Conservation (phyloP, 495 filamentous ascomycete genomes). For the Hypoxylon rickii region DNA sequence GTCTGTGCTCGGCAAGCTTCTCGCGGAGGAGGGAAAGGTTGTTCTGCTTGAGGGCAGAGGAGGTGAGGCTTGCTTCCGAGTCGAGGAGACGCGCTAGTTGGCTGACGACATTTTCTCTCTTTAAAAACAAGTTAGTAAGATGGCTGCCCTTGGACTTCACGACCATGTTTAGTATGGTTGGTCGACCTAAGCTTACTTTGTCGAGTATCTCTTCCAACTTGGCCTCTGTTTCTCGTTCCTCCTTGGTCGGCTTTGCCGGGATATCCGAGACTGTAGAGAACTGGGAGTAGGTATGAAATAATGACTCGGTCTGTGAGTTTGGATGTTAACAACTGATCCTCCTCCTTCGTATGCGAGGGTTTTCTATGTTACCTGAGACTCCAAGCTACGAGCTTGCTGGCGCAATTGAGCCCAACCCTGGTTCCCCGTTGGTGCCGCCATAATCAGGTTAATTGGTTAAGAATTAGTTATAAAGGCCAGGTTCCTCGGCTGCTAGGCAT, state of each 20-base stretch:
- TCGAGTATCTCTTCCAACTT: slow-evolving; percentile 86
- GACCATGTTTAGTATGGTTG: background rate
- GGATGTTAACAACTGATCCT: slow-evolving; percentile 5
- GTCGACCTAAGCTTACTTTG: slow-evolving; percentile 52
- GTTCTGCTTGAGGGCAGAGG: slow-evolving; percentile 91
- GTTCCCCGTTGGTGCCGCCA: slow-evolving; percentile 75
- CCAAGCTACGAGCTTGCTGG: slow-evolving; percentile 86
- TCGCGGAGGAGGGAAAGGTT: slow-evolving; percentile 92
- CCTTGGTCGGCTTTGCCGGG: slow-evolving; percentile 79
- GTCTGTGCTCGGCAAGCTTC: slow-evolving; percentile 83
- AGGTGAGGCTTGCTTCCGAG: slow-evolving; percentile 85
- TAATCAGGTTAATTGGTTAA: slow-evolving; percentile 37
- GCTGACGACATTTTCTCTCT: slow-evolving; percentile 82
- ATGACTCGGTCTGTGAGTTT: slow-evolving; percentile 74
- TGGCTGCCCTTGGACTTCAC: too few relatives aligned
- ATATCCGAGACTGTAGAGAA: slow-evolving; percentile 83
- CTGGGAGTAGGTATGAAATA: slow-evolving; percentile 95
- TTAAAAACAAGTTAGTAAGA: slow-evolving; percentile 11
- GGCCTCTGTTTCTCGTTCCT: slow-evolving; percentile 77
- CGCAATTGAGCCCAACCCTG: slow-evolving; percentile 93
- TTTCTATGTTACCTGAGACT: slow-evolving; percentile 77
- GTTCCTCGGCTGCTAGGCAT: slow-evolving; percentile 9
- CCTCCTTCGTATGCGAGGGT: background rate
- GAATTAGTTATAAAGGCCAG: slow-evolving; percentile 4
- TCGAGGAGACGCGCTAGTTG: slow-evolving; percentile 90